Conservation (phyloP, 768 basidiomycete genomes). For the Kwoniella bestiolae region DNA sequence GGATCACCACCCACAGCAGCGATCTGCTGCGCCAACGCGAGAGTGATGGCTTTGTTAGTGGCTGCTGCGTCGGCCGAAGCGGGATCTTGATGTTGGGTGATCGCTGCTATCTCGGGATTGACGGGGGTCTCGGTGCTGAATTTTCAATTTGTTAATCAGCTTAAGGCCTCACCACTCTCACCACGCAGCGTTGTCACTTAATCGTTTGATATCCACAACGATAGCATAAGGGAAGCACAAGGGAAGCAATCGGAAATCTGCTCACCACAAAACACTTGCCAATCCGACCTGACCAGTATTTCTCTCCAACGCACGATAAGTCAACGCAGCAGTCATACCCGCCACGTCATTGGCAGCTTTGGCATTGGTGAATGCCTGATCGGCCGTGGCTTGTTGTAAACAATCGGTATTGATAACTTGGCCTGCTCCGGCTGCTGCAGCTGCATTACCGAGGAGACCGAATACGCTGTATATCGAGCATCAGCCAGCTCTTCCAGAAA, state of each 20-base stretch:
- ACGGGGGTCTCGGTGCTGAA: conserved; percentile 65
- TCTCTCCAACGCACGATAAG: conserved; percentile 69
- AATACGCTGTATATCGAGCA: too few relatives aligned
- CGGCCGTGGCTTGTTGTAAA: conserved; percentile 69
- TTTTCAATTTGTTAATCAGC: conserved; percentile 59
- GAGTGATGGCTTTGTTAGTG: conserved; percentile 68
- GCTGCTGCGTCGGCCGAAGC: conserved; percentile 66
- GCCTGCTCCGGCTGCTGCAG: conserved; percentile 65
- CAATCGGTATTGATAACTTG: conserved; percentile 68
- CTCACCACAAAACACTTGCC: conserved; percentile 36
- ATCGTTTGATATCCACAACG: too few relatives aligned
- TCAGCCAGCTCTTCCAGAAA: too few relatives aligned
- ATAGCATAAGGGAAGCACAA: too few relatives aligned
- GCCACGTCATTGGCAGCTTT: conserved; percentile 67
- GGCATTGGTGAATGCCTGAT: conserved; percentile 74
- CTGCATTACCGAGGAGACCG: conserved; percentile 68
- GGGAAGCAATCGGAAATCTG: too few relatives aligned
- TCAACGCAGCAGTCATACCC: conserved; percentile 66
- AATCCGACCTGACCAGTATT: conserved; percentile 62
- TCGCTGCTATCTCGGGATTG: conserved; percentile 71
- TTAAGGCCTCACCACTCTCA: too few relatives aligned
- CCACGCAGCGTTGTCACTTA: too few relatives aligned
- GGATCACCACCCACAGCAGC: conserved; percentile 69
- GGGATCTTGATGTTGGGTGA: conserved; percentile 70
- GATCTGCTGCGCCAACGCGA: conserved; percentile 70